Evolutionary conservation across 2,329 filamentous ascomycete genomes (phyloP), one percentile per base, ranked within the genome.

Genomic region (Bimuria novae-zelandiae): DNA sequence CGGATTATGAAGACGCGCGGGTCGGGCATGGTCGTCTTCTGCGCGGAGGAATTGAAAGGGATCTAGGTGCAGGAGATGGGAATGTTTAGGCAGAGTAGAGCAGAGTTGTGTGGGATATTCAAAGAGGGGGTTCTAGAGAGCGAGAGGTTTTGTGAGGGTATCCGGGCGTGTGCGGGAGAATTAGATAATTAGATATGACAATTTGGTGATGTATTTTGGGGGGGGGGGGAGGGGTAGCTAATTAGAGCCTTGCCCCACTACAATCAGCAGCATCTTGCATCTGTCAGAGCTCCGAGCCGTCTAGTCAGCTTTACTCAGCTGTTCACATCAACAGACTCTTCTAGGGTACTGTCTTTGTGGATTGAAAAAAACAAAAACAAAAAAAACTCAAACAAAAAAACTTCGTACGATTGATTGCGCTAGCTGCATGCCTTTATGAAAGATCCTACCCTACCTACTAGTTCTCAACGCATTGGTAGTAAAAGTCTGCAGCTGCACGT

Each of bases 1-100:
- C 92, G 90, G 64, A 81, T 74, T 57, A 81, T 78, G 73, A 81
- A 81, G 68, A 81, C 77, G 44, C 79, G 72, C 5, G 79, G 78
- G 21, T 77, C 77, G 11, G 76, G 75, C 76, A 74, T 74, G 46
- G 40, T 29, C 4, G 25, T 55, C 16, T 21, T 14, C 8, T 39
- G 6, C 32, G 40, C 8, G 10, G 22, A 11, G 30, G 14, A 27
- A 17, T 36, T 35, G 21, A 14, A 4, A 39, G 14, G 16, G 3
- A 22, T 1, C n/a, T 27, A 11, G 44, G 17, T 12, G 10, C n/a
- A 4, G 29, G 30, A 14, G 5, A 19, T 21, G 16, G 7, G 10
- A 32, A n/a, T n/a, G n/a, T n/a, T n/a, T n/a, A n/a, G n/a, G n/a
- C n/a, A n/a, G n/a, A n/a, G n/a, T n/a, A n/a, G n/a, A n/a, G n/a